Base-by-base conservation (phyloP, 768 basidiomycete genomes). In the Boletellus sp. region DNA sequence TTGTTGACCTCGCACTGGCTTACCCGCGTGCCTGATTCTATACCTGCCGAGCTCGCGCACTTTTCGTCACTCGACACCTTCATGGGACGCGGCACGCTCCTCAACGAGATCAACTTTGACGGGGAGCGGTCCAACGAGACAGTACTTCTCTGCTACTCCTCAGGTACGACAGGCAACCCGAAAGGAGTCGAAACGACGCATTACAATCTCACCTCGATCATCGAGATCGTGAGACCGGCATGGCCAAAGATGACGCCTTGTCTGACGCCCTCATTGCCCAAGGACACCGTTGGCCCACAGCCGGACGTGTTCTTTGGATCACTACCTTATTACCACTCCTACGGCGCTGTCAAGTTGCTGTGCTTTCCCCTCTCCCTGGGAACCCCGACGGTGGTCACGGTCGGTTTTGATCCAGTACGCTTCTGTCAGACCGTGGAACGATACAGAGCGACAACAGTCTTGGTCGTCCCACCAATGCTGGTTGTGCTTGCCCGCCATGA, bases 381-480 rank as follows among this genome's bases (percentile, higher is more conserved):
- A 2, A 61, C 71, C 0, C 75, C 84, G 0, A 69, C 80, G 3
- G 73, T 83, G 20, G 70, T 90, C 41, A 77, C 86, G 63, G 66
- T 78, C 2, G 79, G 79, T 31, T 94, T 94, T 62, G 86, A 93
- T 54, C 85, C 88, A 0, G 71, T 71, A 1, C 64, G 71, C 45
- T 90, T 89, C 59, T 85, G 88, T 53, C 70, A 74, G 11, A 72
- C 78, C 42, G 78, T 95, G 41, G 74, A 84, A 54, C 76, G 72
- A 44, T 88, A 88, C 72, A 78, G 72, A 44, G 76, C 83, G 23
- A 84, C 85, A 0, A 51, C 71, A 1, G 51, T 78, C 0, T 68
- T 86, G 0, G 71, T 90, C 42, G 90, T 90, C 1, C 93, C 93
- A 1, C 92, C 94, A 0, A 82, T 96, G n/a, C 69, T 93, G 12